These are phyloP conservation scores for Corchorus capsularis DNA, from an alignment of 345 rosid species.

Conservation along the genomic window DNA sequence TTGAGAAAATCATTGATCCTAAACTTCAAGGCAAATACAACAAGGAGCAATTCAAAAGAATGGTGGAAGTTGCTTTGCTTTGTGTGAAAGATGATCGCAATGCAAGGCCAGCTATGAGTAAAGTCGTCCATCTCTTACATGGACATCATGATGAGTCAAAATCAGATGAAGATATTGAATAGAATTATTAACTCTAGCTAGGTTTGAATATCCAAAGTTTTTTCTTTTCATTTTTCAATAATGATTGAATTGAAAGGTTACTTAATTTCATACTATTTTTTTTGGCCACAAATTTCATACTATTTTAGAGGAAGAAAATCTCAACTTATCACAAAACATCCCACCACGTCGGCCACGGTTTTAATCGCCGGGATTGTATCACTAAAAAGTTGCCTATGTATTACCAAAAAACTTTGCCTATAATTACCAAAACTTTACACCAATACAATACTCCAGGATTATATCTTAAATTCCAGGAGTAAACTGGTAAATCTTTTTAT, in stretches of 20 bases:
- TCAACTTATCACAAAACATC: too few species aligned
- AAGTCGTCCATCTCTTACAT: conserved; percentile 19
- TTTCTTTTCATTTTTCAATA: background rate
- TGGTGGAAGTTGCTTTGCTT: conserved; percentile 23
- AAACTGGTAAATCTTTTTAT: too few species aligned
- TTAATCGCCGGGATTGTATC: too few species aligned
- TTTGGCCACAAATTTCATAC: background rate
- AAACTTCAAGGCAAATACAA: background rate
- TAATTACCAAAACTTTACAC: too few species aligned
- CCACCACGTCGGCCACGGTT: too few species aligned
- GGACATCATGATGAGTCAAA: background rate
- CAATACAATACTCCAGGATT: too few species aligned
- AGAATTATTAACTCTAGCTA: background rate
- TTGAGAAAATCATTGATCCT: conserved; percentile 15
- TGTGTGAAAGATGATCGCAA: conserved; percentile 22
- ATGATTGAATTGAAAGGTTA: too few species aligned
- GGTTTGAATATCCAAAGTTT: background rate
- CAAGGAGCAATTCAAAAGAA: conserved; percentile 17
- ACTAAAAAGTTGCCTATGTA: too few species aligned
- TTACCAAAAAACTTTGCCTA: too few species aligned
- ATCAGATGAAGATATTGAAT: conserved; percentile 7
- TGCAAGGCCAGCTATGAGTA: conserved; percentile 29
- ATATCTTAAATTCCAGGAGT: too few species aligned
- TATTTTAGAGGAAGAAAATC: too few species aligned
- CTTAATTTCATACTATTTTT: too few species aligned